Evolutionary conservation across 192 early-diverging fungal species (phyloP).

Genomic region (Entomortierella lignicola): DNA sequence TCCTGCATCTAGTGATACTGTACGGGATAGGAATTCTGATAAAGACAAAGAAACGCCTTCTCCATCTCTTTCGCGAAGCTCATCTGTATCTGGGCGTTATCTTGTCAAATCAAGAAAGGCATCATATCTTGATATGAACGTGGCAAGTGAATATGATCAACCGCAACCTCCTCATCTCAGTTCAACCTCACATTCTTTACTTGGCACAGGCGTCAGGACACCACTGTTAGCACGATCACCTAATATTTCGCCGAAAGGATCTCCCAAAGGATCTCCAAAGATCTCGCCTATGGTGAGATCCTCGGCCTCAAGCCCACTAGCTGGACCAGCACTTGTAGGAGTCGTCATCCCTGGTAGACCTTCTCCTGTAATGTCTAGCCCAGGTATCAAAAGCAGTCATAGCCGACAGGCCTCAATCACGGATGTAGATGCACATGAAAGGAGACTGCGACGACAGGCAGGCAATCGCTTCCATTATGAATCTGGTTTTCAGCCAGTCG

Average conservation of each 20-base stretch:
- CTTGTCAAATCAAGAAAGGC: constrained; percentile 50
- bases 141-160: constrained; percentile 34
- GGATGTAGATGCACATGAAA: constrained; percentile 51
- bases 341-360: constrained; percentile 28
- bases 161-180: constrained; percentile 9
- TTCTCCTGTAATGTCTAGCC: constrained; percentile 22
- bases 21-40: constrained; percentile 41
- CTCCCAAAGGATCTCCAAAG: constrained; percentile 49
- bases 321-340: constrained; percentile 42
- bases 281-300: constrained; percentile 44
- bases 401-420: constrained; percentile 47
- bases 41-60: constrained; percentile 46
- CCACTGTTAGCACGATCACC: constrained; percentile 45
- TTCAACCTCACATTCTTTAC: constrained; percentile 18
- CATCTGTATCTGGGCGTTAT: constrained; percentile 48
- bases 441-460: constrained; percentile 37
- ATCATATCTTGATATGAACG: constrained; percentile 48
- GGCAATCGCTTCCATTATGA: constrained; percentile 46
- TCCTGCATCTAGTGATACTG: constrained; percentile 38
- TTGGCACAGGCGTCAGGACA: constrained; percentile 31
- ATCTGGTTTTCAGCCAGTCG: constrained; percentile 37
- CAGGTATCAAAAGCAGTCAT: constrained; percentile 27
- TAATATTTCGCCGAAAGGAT: constrained; percentile 47
- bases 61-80: constrained; percentile 46
- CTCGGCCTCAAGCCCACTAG: constrained; percentile 47